A percentile compares a stretch with the other conserved stretches of the same genome.
Evolutionary conservation across 768 basidiomycete genomes (phyloP).

Genomic region (Antrodiella citrinella): DNA sequence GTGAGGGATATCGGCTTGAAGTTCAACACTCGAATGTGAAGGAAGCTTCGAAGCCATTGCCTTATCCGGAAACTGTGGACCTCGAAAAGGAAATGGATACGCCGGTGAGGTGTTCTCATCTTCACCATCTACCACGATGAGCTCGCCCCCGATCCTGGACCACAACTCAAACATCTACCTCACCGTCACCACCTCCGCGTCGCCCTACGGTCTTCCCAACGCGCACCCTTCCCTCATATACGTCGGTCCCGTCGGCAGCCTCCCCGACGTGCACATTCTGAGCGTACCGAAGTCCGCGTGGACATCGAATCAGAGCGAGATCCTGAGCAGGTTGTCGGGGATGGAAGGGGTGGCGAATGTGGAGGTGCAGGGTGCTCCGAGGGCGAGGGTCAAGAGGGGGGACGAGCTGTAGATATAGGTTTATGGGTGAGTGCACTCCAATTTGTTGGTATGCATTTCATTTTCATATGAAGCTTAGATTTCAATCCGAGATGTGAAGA

Average conservation of each 20-base stretch:
- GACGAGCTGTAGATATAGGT: conserved; percentile 22
- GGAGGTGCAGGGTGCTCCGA: conserved; percentile 29
- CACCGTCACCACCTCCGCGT: conserved; percentile 31
- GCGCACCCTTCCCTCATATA: conserved; percentile 28
- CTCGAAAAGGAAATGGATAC: no score
- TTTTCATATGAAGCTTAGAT: no score
- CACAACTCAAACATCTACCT: conserved; percentile 34
- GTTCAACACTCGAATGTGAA: no score
- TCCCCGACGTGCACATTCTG: conserved; percentile 38
- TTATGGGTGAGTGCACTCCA: no score
- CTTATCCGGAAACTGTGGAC: no score
- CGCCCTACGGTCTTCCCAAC: conserved; percentile 25
- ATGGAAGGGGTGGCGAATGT: conserved; percentile 26
- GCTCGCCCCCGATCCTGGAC: conserved; percentile 22
- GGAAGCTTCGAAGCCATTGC: no score
- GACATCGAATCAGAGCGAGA: conserved; percentile 23
- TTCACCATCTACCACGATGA: no score
- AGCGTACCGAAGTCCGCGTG: conserved; percentile 34
- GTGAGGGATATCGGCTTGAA: no score
- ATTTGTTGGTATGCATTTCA: no score
- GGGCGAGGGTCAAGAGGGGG: conserved; percentile 27
- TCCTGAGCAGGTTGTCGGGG: conserved; percentile 23
- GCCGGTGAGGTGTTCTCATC: no score
- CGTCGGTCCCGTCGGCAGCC: conserved; percentile 33
- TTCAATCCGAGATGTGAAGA: no score